phyloP scores from a whole-genome alignment of 129 eudicot genomes.

The Arctium lappa region DNA sequence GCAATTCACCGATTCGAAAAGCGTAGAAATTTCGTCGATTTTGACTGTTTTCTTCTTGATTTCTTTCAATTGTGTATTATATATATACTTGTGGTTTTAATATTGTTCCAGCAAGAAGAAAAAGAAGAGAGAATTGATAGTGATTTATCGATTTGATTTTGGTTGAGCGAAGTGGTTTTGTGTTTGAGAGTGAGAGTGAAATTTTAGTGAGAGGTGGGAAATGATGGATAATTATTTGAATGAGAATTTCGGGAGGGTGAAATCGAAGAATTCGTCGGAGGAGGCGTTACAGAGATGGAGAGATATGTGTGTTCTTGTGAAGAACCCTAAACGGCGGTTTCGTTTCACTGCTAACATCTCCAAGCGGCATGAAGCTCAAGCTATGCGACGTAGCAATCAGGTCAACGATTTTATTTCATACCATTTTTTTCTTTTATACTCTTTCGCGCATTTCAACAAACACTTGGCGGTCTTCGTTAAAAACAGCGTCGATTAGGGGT shows the following conservation, averaged over 20 bases:
- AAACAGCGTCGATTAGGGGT: background rate
- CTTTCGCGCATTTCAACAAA: constrained; percentile 4
- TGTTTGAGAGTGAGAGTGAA: background rate
- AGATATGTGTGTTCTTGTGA: constrained; percentile 75
- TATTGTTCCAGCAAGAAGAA: background rate
- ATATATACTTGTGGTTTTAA: background rate
- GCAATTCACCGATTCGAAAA: background rate
- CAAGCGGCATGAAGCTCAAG: constrained; percentile 82
- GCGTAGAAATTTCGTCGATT: background rate
- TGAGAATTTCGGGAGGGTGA: constrained; percentile 64
- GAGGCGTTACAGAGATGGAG: constrained; percentile 79
- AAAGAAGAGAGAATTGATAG: background rate
- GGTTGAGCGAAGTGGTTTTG: background rate
- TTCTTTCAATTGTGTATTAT: background rate
- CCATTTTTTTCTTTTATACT: background rate
- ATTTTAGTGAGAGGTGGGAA: background rate
- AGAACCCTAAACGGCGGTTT: constrained; percentile 82
- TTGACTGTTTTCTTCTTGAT: background rate
- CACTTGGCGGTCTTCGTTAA: background rate
- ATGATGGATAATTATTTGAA: constrained; percentile 68
- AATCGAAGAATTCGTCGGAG: constrained; percentile 53
- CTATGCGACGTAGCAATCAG: constrained; percentile 87
- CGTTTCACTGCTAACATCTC: constrained; percentile 78
- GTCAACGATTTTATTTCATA: constrained; percentile 13
- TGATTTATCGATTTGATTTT: background rate